Base-by-base conservation (phyloP, 2,329 filamentous ascomycete genomes). In the Fusarium sarcochroum region DNA sequence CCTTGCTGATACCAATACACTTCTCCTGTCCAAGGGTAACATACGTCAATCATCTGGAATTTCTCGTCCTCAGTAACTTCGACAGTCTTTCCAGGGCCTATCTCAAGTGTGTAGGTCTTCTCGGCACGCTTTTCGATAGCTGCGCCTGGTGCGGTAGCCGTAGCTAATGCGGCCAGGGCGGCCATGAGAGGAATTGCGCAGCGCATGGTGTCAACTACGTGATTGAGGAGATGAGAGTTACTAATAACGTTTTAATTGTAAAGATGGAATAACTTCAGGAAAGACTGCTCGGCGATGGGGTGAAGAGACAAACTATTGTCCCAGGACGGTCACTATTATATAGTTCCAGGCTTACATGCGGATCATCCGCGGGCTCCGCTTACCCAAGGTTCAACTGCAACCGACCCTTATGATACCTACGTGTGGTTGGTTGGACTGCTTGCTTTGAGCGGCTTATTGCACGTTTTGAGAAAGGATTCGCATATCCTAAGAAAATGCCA, bases 21-120 rank as follows among this genome's bases (percentile, higher is more conserved):
- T 17, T 21, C 11, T 13, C 15, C 5, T 6, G 6, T 6, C 3
- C 3, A 9, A 5, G 11, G 0, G 27, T 10, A 6, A 9, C 60
- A 3, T 41, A 66, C 66, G 14, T 69, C 66, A 4, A 69, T 69
- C 66, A 69, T 69, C 20, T 69, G 49, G 6, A 69, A 69, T 3
- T 69, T 69, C 15, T 69, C 48, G 0, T 69, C 66, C 4, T 69
- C 66, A 1, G 61, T 66, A 4, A 69, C 66, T 5, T 69, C 66
- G 0, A 69, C 66, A 0, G 66, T 69, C 48, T 69, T 40, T 1
- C 66, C 66, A 0, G 66, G 61, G 0, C 51, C 61, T 0, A 49
- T 52, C 41, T 69, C 66, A 1, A 69, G n/a, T 0, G 66, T 69
- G 17, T 34, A 69, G 3, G 69, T 56, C 30, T 69, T 69, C 40